These are phyloP conservation scores for Durusdinium trenchii DNA, from an alignment of 73 alveolate species.

Conservation along the genomic window DNA sequence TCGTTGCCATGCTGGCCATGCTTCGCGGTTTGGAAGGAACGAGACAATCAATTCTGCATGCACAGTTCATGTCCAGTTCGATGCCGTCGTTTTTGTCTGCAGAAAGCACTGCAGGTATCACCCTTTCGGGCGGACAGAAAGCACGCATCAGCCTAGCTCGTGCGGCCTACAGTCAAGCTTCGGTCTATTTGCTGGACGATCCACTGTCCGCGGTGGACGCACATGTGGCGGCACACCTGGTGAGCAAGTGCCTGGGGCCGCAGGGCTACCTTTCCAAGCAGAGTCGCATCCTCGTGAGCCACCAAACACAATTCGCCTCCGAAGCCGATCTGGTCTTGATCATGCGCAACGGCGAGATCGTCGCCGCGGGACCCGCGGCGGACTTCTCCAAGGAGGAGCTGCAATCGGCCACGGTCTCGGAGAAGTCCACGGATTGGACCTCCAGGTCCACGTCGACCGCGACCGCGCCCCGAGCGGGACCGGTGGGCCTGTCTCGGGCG, in stretches of 20 bases:
- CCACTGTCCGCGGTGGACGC: constrained; percentile 97
- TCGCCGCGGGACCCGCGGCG: constrained; percentile 59
- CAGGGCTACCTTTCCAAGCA: constrained; percentile 89
- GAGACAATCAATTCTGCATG: too few relatives aligned
- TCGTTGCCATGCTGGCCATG: too few relatives aligned
- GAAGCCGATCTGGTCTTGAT: constrained; percentile 19
- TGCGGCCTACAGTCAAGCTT: constrained; percentile 97
- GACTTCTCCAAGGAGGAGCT: constrained; percentile 68
- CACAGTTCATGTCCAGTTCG: too few relatives aligned
- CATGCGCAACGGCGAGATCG: constrained; percentile 28
- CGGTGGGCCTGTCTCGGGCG: not conserved
- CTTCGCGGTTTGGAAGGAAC: too few relatives aligned
- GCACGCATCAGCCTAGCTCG: constrained; percentile 98
- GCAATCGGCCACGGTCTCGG: constrained; percentile 39
- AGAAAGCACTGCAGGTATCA: constrained; percentile 66
- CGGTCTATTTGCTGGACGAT: constrained; percentile 96
- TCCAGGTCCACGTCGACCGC: not conserved
- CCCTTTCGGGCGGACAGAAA: constrained; percentile 94
- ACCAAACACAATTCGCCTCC: constrained; percentile 94
- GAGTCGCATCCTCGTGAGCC: constrained; percentile 96
- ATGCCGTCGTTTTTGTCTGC: too few relatives aligned
- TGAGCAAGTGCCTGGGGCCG: constrained; percentile 72
- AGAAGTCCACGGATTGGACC: constrained; percentile 33
- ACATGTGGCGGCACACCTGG: constrained; percentile 96
- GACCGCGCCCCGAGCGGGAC: not conserved